These are phyloP conservation scores for Diplocarpon mali DNA, from an alignment of 2,329 filamentous ascomycete genomes.

Conservation along the genomic window DNA sequence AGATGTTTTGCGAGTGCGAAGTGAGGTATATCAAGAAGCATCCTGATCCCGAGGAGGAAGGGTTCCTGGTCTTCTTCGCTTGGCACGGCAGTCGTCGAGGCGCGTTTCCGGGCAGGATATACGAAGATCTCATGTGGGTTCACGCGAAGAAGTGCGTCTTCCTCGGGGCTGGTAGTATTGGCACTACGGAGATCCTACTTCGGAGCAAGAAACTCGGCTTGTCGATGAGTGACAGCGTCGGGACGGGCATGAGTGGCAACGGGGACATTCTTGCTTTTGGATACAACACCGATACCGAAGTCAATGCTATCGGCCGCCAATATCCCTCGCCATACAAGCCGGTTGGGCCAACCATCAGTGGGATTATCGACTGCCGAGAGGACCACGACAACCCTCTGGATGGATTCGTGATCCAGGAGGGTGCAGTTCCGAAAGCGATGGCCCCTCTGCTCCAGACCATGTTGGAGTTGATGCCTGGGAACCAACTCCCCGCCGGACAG, in stretches of 20 bases:
- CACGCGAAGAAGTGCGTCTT: slow-evolving; percentile 54
- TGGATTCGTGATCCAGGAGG: slow-evolving; percentile 55
- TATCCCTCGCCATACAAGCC: slow-evolving; percentile 40
- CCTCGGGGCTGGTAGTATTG: slow-evolving; percentile 52
- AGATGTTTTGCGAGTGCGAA: slow-evolving; percentile 60
- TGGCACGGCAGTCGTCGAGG: slow-evolving; percentile 51
- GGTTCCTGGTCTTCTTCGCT: slow-evolving; percentile 53
- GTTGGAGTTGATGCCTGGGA: slow-evolving; percentile 42
- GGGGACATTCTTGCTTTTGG: slow-evolving; percentile 56
- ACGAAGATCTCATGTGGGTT: slow-evolving; percentile 55
- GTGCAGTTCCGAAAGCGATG: slow-evolving; percentile 46
- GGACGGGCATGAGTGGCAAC: slow-evolving; percentile 53
- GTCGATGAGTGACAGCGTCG: slow-evolving; percentile 43
- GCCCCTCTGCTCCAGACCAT: slow-evolving; percentile 44
- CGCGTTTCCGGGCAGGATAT: slow-evolving; percentile 41
- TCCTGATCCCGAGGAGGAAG: slow-evolving; percentile 32
- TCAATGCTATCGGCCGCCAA: slow-evolving; percentile 44
- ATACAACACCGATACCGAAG: slow-evolving; percentile 46
- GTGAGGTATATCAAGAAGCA: slow-evolving; percentile 50
- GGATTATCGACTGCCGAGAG: slow-evolving; percentile 47
- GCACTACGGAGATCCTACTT: slow-evolving; percentile 55
- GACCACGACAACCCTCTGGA: slow-evolving; percentile 43
- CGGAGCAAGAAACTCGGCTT: slow-evolving; percentile 49
- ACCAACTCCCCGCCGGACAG: slow-evolving; percentile 30
- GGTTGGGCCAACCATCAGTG: slow-evolving; percentile 50